Conservation (phyloP, 441 rosid species). For the Gossypium davidsonii region DNA sequence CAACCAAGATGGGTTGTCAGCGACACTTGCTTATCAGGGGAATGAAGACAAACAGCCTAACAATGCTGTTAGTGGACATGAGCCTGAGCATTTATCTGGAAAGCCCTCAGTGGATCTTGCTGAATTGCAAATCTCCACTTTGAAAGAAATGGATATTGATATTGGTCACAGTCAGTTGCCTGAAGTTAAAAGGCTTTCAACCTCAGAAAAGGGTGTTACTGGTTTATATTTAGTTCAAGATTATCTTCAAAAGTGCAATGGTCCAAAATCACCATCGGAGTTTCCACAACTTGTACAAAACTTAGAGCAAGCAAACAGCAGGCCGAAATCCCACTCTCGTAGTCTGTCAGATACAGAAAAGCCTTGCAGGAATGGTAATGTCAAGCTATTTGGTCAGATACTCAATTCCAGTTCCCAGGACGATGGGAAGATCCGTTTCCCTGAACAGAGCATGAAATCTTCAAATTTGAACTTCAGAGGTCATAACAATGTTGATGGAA, state of each 20-base stretch:
- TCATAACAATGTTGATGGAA: conserved; percentile 29
- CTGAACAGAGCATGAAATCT: conserved; percentile 32
- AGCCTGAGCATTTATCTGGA: conserved; percentile 25
- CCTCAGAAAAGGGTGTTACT: conserved; percentile 30
- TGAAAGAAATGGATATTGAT: conserved; percentile 41
- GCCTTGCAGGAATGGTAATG: conserved; percentile 60
- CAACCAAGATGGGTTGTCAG: conserved; percentile 34
- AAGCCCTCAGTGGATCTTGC: conserved; percentile 26
- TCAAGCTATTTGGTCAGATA: conserved; percentile 88
- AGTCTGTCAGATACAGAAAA: conserved; percentile 48
- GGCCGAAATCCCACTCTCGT: conserved; percentile 29
- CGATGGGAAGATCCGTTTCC: conserved; percentile 32
- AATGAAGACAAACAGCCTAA: conserved; percentile 24
- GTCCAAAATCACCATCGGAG: conserved; percentile 31
- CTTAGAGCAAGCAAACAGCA: conserved; percentile 30
- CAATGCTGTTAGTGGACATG: conserved; percentile 27
- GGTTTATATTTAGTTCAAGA: conserved; percentile 33
- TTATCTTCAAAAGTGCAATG: conserved; percentile 53
- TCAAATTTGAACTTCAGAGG: conserved; percentile 34
- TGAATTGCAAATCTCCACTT: conserved; percentile 32
- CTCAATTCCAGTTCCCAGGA: conserved; percentile 40
- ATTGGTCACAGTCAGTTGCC: conserved; percentile 20
- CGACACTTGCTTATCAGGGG: conserved; percentile 24
- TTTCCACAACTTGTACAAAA: conserved; percentile 31
- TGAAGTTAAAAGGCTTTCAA: conserved; percentile 29